phyloP scores from a whole-genome alignment of 129 eudicot genomes.

The Flaveria bidentis region DNA sequence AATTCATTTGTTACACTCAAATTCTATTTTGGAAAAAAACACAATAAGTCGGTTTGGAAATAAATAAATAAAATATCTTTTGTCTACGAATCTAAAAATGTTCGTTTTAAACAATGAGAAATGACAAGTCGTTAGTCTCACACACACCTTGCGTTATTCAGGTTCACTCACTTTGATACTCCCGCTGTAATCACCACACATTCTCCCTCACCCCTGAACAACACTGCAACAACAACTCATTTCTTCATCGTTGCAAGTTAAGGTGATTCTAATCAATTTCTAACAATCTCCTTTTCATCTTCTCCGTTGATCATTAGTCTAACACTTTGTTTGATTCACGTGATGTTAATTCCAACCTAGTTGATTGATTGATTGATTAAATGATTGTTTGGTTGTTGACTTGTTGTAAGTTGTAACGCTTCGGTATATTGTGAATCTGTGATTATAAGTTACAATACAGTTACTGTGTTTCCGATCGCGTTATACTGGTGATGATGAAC shows the following conservation, averaged over 20 bases:
- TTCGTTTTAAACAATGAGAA: constrained; percentile 15
- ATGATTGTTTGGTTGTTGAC: constrained; percentile 5
- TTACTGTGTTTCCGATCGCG: constrained; percentile 22
- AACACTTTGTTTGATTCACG: background rate
- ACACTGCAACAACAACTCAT: constrained; percentile 10
- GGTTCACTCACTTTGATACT: constrained; percentile 39
- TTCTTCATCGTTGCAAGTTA: constrained; percentile 5
- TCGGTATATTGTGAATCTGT: background rate
- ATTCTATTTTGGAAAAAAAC: background rate
- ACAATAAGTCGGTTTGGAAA: background rate
- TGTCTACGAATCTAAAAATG: background rate
- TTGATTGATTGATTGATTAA: background rate
- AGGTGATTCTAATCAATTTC: constrained; percentile 21
- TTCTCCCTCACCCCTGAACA: background rate
- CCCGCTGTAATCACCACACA: background rate
- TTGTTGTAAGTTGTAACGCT: background rate
- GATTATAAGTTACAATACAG: background rate
- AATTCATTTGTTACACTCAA: no score
- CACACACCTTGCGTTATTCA: constrained; percentile 28
- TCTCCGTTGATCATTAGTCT: background rate
- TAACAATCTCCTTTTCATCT: no score
- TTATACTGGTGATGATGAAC: background rate
- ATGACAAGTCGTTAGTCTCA: background rate
- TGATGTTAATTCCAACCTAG: background rate
- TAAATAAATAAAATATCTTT: constrained; percentile 13